Evolutionary conservation across 192 early-diverging fungal genomes (phyloP).

Genomic region (Backusella tarrabulga): DNA sequence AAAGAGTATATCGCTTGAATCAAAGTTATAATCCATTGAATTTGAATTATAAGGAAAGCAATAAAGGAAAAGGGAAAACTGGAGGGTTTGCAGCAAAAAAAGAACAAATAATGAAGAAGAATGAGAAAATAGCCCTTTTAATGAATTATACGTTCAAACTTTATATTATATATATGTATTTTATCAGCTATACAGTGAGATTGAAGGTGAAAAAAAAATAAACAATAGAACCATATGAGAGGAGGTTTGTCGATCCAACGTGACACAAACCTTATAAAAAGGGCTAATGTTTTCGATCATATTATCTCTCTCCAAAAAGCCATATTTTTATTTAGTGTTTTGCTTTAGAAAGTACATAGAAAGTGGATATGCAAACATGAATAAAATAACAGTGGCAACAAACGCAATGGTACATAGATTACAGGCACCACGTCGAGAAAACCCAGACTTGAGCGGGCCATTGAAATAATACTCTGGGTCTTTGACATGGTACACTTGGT

Average conservation of each 20-base stretch:
- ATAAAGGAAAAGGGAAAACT: background rate
- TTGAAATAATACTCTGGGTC: conserved; percentile 1
- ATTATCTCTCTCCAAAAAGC: background rate
- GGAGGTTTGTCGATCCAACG: background rate
- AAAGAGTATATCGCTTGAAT: conserved; percentile 29
- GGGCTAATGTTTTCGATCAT: background rate
- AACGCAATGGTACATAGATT: background rate
- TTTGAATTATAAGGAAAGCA: background rate
- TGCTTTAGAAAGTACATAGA: background rate
- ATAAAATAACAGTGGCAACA: conserved; percentile 10
- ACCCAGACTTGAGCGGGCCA: background rate
- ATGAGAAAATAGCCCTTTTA: background rate
- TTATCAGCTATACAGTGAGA: background rate
- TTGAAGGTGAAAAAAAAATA: background rate
- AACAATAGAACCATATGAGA: background rate
- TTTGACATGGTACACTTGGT: background rate
- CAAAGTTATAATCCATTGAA: conserved; percentile 18
- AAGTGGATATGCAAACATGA: conserved; percentile 1
- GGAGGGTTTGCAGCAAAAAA: background rate
- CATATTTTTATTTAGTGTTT: background rate
- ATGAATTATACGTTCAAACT: background rate
- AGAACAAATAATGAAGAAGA: background rate
- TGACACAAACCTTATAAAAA: background rate
- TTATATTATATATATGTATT: background rate
- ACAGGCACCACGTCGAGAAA: conserved; percentile 5